Evolutionary conservation across 768 basidiomycete genomes (phyloP), one percentile per base, ranked within the genome.

Genomic region (Suillus luteus): DNA sequence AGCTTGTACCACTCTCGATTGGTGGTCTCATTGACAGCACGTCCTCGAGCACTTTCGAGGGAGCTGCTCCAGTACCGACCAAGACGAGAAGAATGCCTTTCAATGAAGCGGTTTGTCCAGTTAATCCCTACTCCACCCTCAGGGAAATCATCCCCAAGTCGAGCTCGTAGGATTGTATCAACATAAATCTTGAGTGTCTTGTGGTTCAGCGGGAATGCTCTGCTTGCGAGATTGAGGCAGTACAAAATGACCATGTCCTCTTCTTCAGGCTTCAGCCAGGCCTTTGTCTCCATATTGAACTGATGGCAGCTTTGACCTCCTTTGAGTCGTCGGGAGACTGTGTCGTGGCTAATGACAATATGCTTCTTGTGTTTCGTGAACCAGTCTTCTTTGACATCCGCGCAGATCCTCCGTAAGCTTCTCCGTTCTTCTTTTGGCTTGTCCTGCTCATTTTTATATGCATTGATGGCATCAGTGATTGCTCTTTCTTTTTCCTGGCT

Each of bases 181-280:
- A 40, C 12, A 14, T 40, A 68, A 63, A 78, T 76, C 59, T 74
- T 73, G 3, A 82, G 62, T 9, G 69, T 55, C 19, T 59, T 35
- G 59, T 79, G 78, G 48, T 55, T 75, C 6, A 77, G 69, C 14
- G 78, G 78, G 62, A 79, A 80, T 10, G 77, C 78, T 15, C 70
- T 67, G n/a, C 67, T 57, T 19, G 75, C 76, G 31, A 71, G 57
- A 43, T 75, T 69, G 19, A 70, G 55, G 15, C 70, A 63, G 66
- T 71, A 75, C 6, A 65, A 58, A 48, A 81, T 68, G 17, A 80
- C 66, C 5, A 62, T 58, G 10, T 75, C 64, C 15, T 55, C 71
- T 67, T 83, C 76, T n/a, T 64, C 67, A 1, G 46, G 19, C 0
- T 69, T 71, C 2, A 80, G 69, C 75, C 72, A 75, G 10, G 46